phyloP scores from a whole-genome alignment of 208 protist genomes.

The Crithidia sp. region DNA sequence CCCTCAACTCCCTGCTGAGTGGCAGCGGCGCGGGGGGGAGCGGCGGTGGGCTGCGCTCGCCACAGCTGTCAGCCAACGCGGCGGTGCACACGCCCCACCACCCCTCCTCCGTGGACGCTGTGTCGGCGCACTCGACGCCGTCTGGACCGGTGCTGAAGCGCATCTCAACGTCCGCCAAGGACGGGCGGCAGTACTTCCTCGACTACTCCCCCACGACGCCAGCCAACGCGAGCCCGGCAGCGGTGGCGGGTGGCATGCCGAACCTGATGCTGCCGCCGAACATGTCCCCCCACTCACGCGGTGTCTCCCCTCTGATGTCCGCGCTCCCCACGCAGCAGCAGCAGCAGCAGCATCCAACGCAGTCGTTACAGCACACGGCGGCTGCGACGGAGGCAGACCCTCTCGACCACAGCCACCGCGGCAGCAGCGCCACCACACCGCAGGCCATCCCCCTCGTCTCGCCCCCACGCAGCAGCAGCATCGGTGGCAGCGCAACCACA shows the following conservation, averaged over 20 bases:
- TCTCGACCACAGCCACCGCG: slow-evolving; percentile 9
- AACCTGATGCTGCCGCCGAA: slow-evolving; percentile 38
- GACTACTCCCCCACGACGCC: slow-evolving; percentile 33
- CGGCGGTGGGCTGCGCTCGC: not conserved
- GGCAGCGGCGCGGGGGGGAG: not conserved
- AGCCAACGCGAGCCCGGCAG: slow-evolving; percentile 13
- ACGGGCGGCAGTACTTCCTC: slow-evolving; percentile 43
- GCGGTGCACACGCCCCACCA: slow-evolving; percentile 16
- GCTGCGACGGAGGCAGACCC: slow-evolving; percentile 3
- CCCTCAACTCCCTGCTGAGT: slow-evolving; percentile 19
- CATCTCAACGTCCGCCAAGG: slow-evolving; percentile 36
- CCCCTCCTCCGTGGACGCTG: slow-evolving; percentile 1
- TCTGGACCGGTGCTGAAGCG: slow-evolving; percentile 33
- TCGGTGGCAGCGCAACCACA: not conserved
- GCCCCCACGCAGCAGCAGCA: slow-evolving; percentile 34
- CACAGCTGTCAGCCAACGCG: slow-evolving; percentile 10
- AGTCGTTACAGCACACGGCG: not conserved
- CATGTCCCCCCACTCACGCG: slow-evolving; percentile 11
- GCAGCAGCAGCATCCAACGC: slow-evolving; percentile 13
- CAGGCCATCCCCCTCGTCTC: slow-evolving; percentile 29
- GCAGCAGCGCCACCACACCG: slow-evolving; percentile 17
- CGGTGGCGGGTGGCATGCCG: slow-evolving; percentile 18
- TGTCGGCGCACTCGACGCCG: slow-evolving; percentile 29
- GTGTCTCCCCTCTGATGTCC: slow-evolving; percentile 1
- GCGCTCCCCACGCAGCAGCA: slow-evolving; percentile 4